Conservation (phyloP, 148 eudicot genomes). For the Rhododendron mucronatum region DNA sequence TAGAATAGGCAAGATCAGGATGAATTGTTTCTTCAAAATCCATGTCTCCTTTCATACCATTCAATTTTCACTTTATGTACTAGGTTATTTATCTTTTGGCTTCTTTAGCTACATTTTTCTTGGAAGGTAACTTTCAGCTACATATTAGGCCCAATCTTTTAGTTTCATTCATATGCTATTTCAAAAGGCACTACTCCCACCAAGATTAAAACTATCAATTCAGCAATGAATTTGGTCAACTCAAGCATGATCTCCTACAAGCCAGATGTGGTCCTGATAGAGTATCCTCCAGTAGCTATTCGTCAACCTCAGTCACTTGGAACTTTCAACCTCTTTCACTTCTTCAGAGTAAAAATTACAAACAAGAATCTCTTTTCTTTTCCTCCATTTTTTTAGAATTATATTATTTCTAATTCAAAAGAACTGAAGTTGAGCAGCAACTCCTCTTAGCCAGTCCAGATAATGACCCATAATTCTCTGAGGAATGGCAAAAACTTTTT, state of each 20-base stretch:
- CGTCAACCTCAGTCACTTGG: neutral
- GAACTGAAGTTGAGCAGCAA: neutral
- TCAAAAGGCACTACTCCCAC: neutral
- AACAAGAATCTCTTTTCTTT: neutral
- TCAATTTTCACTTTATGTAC: neutral
- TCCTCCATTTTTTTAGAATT: neutral
- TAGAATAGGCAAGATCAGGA: neutral
- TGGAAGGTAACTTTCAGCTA: neutral
- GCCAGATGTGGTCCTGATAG: neutral
- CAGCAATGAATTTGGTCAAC: neutral
- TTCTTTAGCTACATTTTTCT: neutral
- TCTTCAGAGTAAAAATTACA: neutral
- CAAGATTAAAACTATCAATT: neutral
- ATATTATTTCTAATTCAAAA: neutral
- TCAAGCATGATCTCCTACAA: neutral
- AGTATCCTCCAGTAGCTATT: neutral
- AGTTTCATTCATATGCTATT: neutral
- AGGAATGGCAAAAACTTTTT: neutral
- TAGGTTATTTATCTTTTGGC: neutral
- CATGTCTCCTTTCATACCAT: neutral
- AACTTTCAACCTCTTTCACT: neutral
- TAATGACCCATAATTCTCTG: neutral
- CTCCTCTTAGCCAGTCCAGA: too few species aligned
- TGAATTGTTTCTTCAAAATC: neutral
- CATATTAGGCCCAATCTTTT: neutral